These are phyloP conservation scores for Geotrichum citri-aurantii DNA, from an alignment of 1,139 yeast species.

Conservation along the genomic window DNA sequence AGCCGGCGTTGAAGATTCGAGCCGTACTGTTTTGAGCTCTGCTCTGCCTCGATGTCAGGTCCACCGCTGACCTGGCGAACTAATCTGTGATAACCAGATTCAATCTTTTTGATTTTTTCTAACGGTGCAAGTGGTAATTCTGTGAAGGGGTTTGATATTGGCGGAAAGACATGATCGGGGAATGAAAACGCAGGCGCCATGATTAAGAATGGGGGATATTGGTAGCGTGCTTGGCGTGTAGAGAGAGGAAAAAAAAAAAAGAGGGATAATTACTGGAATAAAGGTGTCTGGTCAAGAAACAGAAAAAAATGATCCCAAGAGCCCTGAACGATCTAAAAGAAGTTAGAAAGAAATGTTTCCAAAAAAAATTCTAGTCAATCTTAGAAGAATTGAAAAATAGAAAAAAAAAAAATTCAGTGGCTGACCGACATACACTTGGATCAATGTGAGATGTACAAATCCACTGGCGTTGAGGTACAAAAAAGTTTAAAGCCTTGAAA, in stretches of 20 bases:
- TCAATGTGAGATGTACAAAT: neutral
- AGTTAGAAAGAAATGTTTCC: neutral
- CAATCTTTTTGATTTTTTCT: slow-evolving; percentile 28
- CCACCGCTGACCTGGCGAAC: slow-evolving; percentile 22
- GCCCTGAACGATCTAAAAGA: neutral
- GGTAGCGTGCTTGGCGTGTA: neutral
- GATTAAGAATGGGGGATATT: neutral
- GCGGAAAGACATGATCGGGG: slow-evolving; percentile 34
- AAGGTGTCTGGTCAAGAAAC: neutral
- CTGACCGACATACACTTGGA: neutral
- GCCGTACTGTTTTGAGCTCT: neutral
- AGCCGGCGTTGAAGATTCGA: slow-evolving; percentile 16
- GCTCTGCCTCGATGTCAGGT: slow-evolving; percentile 12
- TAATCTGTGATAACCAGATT: slow-evolving; percentile 24
- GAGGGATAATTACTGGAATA: neutral
- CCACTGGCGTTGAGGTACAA: neutral
- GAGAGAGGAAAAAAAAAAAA: neutral
- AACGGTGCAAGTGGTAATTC: slow-evolving; percentile 30
- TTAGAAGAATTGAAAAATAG: neutral
- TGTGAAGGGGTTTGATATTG: slow-evolving; percentile 27
- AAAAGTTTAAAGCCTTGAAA: neutral
- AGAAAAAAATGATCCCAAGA: neutral
- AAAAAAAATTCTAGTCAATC: neutral
- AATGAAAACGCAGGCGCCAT: slow-evolving; percentile 23
- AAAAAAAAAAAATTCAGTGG: neutral